Base-by-base conservation (phyloP, 768 basidiomycete genomes). In the Xanthoconium purpureum region DNA sequence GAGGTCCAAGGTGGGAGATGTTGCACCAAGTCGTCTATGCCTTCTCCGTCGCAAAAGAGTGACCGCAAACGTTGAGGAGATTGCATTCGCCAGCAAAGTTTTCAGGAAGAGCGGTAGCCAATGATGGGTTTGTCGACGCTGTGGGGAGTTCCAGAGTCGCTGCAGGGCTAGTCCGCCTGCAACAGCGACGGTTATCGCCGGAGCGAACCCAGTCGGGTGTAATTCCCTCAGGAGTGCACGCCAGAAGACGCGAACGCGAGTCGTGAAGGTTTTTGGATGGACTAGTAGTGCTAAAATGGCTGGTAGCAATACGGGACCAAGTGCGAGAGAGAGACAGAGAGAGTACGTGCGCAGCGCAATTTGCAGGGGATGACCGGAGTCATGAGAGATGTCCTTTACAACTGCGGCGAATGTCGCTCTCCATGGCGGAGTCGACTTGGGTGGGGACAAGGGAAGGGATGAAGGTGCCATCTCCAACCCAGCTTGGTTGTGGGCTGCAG, bases 311-410 rank as follows among this genome's bases (percentile, higher is more conserved):
- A 81, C 75, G 1, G 89, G 89, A 3, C 82, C 83, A n/a, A 91
- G 76, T 1, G 83, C 82, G 20, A 91, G 77, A 2, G 81, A 84
- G 10, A 88, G 74, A 0, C 82, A 77, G 11, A 91, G 79, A 5
- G 75, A 76, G 69, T 89, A 91, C 0, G 90, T 87, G 60, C 89
- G 79, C 32, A 87, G 66, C 1, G 84, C 78, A 40, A 88, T 74
- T 52, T 83, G 84, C 14, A 76, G 61, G 3, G 84, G 83, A 63
- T 87, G 84, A 35, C 72, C 63, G 5, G 75, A 70, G 53, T 78
- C 75, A 52, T 75, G 65, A 30, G 74, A 56, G 20, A 61, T 47
- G 28, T 30, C 37, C 37, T 40, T 10, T 3, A 50, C 6, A 45
- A 29, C 1, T 17, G 50, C 28, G 10, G 39, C 14, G 13, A 56